These are phyloP conservation scores for Beauveria pseudobassiana DNA, from an alignment of 2,329 filamentous ascomycete genomes.

Conservation along the genomic window DNA sequence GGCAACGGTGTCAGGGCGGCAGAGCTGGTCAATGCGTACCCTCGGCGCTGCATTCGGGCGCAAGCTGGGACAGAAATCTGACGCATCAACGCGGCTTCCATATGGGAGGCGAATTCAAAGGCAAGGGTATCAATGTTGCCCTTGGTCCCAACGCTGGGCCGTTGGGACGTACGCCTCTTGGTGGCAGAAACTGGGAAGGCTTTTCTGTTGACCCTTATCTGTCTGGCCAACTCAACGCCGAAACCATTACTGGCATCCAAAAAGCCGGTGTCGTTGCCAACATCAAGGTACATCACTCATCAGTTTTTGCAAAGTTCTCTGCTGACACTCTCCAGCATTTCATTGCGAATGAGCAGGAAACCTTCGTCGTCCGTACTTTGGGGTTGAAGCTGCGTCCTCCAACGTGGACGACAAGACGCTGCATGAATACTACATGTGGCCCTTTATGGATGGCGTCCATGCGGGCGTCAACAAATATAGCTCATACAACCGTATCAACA, in stretches of 20 bases:
- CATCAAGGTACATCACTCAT: slow-evolving; percentile 42
- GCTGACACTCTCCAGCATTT: slow-evolving; percentile 34
- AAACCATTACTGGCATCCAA: slow-evolving; percentile 69
- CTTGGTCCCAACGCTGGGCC: slow-evolving; percentile 66
- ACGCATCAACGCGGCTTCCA: slow-evolving; percentile 42
- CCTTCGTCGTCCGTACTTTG: slow-evolving; percentile 32
- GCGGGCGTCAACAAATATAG: no score
- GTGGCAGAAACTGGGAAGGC: slow-evolving; percentile 69
- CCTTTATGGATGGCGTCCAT: slow-evolving; percentile 53
- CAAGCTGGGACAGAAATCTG: slow-evolving; percentile 46
- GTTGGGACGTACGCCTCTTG: slow-evolving; percentile 61
- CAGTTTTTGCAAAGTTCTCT: accelerated
- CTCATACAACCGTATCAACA: slow-evolving; percentile 65
- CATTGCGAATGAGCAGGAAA: slow-evolving; percentile 57
- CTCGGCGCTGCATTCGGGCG: slow-evolving; percentile 39
- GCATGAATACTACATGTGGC: slow-evolving; percentile 60
- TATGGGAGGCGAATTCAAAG: slow-evolving; percentile 51
- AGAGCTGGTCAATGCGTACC: slow-evolving; percentile 41
- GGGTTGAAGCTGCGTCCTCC: slow-evolving; percentile 45
- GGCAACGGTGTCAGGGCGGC: slow-evolving; percentile 41
- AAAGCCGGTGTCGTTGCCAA: slow-evolving; percentile 72
- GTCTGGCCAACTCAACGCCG: slow-evolving; percentile 61
- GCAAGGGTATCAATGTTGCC: slow-evolving; percentile 57
- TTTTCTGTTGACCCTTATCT: slow-evolving; percentile 66
- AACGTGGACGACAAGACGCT: slow-evolving; percentile 60